Evolutionary conservation across 2,329 filamentous ascomycete species (phyloP).

Genomic region (Leptodontidium sp.): DNA sequence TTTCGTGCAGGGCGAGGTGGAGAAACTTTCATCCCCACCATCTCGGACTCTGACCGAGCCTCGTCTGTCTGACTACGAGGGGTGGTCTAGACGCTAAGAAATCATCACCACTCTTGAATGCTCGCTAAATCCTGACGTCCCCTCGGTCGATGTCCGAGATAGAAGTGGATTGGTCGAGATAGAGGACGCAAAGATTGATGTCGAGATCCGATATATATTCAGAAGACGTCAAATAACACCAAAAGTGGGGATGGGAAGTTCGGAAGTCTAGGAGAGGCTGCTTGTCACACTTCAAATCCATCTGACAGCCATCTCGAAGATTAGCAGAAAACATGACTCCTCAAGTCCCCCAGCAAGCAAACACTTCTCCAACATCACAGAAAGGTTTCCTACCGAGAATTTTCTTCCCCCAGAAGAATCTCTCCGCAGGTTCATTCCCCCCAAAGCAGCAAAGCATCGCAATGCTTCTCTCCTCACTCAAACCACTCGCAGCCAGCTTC

Average conservation of each 20-base stretch:
- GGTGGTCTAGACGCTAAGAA: too few relatives aligned
- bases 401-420: background rate
- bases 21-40: slow-evolving; percentile 5
- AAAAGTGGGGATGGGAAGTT: background rate
- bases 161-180: background rate
- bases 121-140: background rate
- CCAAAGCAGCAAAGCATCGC: background rate
- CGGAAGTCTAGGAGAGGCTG: background rate
- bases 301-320: too few relatives aligned
- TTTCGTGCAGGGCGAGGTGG: background rate
- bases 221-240: background rate
- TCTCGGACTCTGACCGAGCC: slow-evolving; percentile 9
- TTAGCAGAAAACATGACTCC: background rate
- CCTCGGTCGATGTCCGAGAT: background rate
- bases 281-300: too few relatives aligned
- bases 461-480: background rate
- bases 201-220: background rate
- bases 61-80: background rate
- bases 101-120: background rate
- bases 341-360: background rate
- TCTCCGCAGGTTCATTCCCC: background rate
- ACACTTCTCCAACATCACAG: background rate
- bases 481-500: background rate
- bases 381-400: background rate
- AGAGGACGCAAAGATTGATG: background rate